Evolutionary conservation across 495 filamentous ascomycete species (phyloP).

Genomic region (Xylaria longipes): DNA sequence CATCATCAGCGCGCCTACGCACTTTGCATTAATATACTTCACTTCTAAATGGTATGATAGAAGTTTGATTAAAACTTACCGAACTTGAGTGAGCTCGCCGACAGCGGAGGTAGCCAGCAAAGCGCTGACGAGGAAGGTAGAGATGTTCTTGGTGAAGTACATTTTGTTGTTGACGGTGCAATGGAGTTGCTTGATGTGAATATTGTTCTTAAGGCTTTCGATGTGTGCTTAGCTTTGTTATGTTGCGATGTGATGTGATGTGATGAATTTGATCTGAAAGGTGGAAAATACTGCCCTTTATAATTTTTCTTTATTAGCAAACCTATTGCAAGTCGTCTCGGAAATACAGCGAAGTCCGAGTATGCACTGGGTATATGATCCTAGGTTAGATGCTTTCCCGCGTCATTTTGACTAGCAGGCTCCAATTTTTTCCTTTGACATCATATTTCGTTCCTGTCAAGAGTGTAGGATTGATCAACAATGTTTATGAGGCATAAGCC

Average conservation of each 20-base stretch:
- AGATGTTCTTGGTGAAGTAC: constrained; percentile 6
- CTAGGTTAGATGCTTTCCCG: background rate
- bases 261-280: background rate
- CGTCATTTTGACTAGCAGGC: background rate
- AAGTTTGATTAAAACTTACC: background rate
- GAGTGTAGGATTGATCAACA: background rate
- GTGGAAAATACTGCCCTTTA: background rate
- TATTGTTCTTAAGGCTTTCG: background rate
- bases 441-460: background rate
- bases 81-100: background rate
- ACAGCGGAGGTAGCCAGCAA: background rate
- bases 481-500: background rate
- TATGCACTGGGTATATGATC: background rate
- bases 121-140: background rate
- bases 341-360: background rate
- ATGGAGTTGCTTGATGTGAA: background rate
- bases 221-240: background rate
- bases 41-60: background rate
- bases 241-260: background rate
- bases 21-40: background rate
- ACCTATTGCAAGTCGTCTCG: background rate
- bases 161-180: background rate
- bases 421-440: background rate
- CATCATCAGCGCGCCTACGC: background rate
- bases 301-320: background rate